phyloP scores from a whole-genome alignment of 177 flowering plant species.

The Vitis hybrid region DNA sequence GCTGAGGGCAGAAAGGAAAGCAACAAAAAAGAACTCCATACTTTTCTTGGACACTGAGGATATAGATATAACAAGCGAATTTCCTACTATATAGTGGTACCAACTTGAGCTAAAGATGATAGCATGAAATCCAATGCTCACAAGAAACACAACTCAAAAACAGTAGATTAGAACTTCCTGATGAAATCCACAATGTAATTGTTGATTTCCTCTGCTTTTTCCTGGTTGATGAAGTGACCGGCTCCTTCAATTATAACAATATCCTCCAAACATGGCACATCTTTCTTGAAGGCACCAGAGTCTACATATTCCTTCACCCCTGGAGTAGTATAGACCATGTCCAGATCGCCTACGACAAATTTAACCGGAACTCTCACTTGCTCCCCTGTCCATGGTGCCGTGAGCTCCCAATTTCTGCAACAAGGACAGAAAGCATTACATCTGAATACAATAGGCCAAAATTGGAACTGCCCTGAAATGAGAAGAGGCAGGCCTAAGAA shows the following conservation, averaged over 20 bases:
- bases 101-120: too few relatives aligned
- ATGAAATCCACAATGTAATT: constrained; percentile 43
- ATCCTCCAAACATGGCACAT: constrained; percentile 53
- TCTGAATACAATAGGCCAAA: not conserved
- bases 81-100: too few relatives aligned
- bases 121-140: too few relatives aligned
- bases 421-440: not conserved
- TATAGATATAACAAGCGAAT: too few relatives aligned
- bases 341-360: constrained; percentile 54
- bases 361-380: constrained; percentile 49
- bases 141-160: too few relatives aligned
- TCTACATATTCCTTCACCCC: constrained; percentile 55
- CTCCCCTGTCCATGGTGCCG: constrained; percentile 52
- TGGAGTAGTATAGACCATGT: constrained; percentile 49
- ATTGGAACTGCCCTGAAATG: not conserved
- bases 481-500: too few relatives aligned
- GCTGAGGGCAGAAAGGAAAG: too few relatives aligned
- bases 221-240: constrained; percentile 62
- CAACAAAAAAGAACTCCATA: too few relatives aligned
- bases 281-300: constrained; percentile 42
- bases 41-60: too few relatives aligned
- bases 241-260: constrained; percentile 49
- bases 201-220: constrained; percentile 45
- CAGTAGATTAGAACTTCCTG: constrained; percentile 19
- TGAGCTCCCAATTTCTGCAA: constrained; percentile 67